Conservation (phyloP, 441 rosid genomes). For the Corymbia calophylla region DNA sequence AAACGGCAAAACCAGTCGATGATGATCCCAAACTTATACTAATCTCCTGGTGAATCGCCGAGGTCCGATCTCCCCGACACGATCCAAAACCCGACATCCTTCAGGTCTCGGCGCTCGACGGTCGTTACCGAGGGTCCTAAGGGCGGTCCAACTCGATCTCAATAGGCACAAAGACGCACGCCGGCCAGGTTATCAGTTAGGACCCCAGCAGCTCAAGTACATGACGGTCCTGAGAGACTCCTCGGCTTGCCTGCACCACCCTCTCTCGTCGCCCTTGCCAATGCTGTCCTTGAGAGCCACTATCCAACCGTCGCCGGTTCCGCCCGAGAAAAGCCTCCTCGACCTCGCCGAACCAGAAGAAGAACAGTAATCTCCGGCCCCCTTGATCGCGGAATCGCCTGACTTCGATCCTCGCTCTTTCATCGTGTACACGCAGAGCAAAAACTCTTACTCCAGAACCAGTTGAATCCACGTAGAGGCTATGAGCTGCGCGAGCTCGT, state of each 20-base stretch:
- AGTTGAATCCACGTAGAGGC: not conserved
- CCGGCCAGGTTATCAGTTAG: not conserved
- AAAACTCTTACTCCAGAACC: not conserved
- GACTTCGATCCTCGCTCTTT: not conserved
- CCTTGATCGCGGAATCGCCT: not conserved
- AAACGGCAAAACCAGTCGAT: not conserved
- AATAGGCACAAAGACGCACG: fast-evolving
- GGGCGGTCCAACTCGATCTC: not conserved
- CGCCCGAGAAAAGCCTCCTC: not conserved
- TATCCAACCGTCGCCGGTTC: not conserved
- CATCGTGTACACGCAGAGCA: not conserved
- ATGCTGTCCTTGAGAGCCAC: not conserved
- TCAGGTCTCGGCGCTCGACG: not conserved
- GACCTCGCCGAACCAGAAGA: not conserved
- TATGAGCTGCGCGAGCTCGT: not conserved
- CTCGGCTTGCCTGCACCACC: not conserved
- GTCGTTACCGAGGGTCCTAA: no score
- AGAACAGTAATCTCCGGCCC: not conserved
- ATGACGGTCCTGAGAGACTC: not conserved
- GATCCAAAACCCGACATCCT: not conserved
- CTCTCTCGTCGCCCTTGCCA: not conserved
- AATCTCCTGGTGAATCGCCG: not conserved
- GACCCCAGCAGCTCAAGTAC: not conserved
- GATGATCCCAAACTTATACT: not conserved
- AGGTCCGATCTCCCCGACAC: not conserved